Evolutionary conservation across 2,329 filamentous ascomycete species (phyloP), one percentile per base, ranked within the genome.

Genomic region (Orbilia oligospora): DNA sequence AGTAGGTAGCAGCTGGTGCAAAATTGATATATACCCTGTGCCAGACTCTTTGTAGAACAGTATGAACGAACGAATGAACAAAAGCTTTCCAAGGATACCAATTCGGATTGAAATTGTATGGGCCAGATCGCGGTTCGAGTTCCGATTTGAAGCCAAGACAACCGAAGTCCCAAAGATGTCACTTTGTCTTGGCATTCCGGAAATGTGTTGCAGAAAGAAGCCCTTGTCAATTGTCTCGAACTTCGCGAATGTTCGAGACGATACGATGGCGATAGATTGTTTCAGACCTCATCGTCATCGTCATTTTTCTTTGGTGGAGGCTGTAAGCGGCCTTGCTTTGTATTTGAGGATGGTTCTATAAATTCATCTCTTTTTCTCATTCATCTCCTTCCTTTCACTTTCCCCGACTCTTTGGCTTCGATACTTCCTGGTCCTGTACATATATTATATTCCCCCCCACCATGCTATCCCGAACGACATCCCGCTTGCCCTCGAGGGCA

Each of bases 381-480:
- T 30, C 49, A 48, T 27, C 49, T 66, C 20, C 10, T 51, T 44
- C 14, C 6, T 38, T 9, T 46, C 20, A 27, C 38, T 53, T 44
- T 20, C 18, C n/a, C 44, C 18, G 44, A 30, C 18, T 16, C 69
- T 72, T 72, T 56, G 36, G 33, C 64, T 49, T 38, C 53, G 41
- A 36, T 36, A 12, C 33, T 36, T 36, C 33, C 6, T 30, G 27
- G 27, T 30, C 27, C 27, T 46, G 46, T 5, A 49, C 18, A 49
- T 12, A n/a, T n/a, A n/a, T n/a, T n/a, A n/a, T 24, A 14, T 24
- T 24, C 24, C 16, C 18, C 63, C 14, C 49, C 56, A 71, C 49
- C 24, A 78, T 78, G 75, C 36, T 78, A 64, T 78, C 75, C 53
- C 68, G 75, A 78, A 65, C 61, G 18, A 51, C 68, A 49, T 41